Evolutionary conservation across 306 rosid species (phyloP).

Genomic region (Trifolium dubium): DNA sequence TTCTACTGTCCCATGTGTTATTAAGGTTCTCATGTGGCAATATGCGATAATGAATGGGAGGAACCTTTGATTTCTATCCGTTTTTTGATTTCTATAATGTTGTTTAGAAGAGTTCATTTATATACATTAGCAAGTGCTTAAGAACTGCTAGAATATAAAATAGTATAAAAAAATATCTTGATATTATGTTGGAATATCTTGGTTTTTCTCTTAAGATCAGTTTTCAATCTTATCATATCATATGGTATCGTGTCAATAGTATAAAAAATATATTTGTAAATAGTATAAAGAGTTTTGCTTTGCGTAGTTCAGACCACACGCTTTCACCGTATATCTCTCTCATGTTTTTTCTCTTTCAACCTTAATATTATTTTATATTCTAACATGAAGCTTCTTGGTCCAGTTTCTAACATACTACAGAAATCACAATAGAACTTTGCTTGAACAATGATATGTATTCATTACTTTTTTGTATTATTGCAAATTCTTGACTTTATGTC

Average conservation of each 20-base stretch:
- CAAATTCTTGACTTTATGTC: conserved; percentile 5
- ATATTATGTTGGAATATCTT: neutral
- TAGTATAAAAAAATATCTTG: neutral
- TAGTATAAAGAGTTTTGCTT: neutral
- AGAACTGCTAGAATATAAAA: neutral
- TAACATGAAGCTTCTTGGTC: neutral
- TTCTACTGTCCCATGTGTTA: conserved; percentile 2
- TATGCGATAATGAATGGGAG: conserved; percentile 6
- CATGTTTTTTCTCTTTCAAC: conserved; percentile 1
- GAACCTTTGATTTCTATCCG: conserved; percentile 11
- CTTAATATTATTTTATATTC: neutral
- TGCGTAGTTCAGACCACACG: neutral
- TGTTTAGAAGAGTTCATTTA: conserved; percentile 16
- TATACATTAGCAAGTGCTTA: neutral
- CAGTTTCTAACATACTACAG: conserved; percentile 1
- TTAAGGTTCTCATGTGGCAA: conserved; percentile 24
- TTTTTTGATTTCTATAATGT: too few relatives aligned
- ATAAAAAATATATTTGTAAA: neutral
- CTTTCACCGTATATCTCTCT: neutral
- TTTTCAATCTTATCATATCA: conserved; percentile 1
- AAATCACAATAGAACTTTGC: conserved; percentile 17
- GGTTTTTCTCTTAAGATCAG: neutral
- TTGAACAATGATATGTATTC: neutral
- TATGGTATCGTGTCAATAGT: neutral
- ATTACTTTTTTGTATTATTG: conserved; percentile 14